Percentiles rank a stretch among this genome's conserved stretches.
Evolutionary conservation across 371 early-diverging fungal genomes (phyloP).

Genomic region (Mortierella sp.): DNA sequence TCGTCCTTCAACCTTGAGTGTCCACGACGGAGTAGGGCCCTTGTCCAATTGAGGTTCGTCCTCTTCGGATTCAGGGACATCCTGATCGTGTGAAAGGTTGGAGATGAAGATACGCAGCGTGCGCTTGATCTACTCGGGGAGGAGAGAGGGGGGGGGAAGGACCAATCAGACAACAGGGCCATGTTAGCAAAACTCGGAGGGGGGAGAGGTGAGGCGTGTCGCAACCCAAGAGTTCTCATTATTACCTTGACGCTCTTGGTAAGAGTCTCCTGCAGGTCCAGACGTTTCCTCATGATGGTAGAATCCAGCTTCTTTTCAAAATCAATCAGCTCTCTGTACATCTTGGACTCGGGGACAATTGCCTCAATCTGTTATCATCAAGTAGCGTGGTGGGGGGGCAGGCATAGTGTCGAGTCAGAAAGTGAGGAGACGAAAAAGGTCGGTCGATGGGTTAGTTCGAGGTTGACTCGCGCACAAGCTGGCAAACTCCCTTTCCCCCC

Average conservation of each 20-base stretch:
- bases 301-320: conserved; percentile 92
- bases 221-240: not conserved
- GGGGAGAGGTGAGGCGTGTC: no score
- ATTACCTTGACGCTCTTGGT: conserved; percentile 77
- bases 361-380: conserved; percentile 81
- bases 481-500: no score
- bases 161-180: no score
- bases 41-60: conserved; percentile 62
- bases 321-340: conserved; percentile 86
- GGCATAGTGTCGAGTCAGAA: no score
- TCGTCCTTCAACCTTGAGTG: conserved; percentile 90
- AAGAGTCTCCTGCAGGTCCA: conserved; percentile 90
- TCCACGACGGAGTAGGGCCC: conserved; percentile 86
- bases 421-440: no score
- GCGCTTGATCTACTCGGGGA: conserved; percentile 70
- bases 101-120: conserved; percentile 91
- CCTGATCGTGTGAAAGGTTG: conserved; percentile 83
- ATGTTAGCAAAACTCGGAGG: no score
- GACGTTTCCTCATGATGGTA: conserved; percentile 86
- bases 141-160: no score
- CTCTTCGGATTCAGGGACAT: conserved; percentile 58
- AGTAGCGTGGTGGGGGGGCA: no score
- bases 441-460: no score
- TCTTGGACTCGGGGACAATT: conserved; percentile 90
- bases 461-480: no score